These are phyloP conservation scores for Verticillium klebahnii DNA, from an alignment of 2,329 filamentous ascomycete genomes.

Conservation along the genomic window DNA sequence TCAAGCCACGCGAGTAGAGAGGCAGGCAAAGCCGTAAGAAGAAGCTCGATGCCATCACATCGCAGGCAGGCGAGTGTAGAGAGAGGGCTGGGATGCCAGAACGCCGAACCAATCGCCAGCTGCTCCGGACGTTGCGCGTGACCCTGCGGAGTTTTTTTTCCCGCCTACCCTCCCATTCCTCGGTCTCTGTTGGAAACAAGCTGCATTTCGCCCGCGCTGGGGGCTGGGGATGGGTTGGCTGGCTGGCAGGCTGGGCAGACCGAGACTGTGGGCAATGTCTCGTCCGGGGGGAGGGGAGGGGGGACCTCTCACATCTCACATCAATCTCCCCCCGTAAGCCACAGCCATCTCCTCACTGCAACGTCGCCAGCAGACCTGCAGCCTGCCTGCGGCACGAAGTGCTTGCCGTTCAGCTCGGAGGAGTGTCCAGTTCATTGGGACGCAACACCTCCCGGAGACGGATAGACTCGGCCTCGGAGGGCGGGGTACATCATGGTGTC, in stretches of 20 bases:
- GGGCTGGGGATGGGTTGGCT: not conserved
- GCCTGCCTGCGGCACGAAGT: not conserved
- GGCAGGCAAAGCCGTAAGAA: not conserved
- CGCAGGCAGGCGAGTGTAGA: not conserved
- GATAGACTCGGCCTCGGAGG: not conserved
- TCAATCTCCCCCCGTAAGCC: not conserved
- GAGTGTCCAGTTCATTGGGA: not conserved
- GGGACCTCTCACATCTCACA: not conserved
- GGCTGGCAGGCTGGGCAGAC: not conserved
- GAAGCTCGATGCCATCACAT: not conserved
- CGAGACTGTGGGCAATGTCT: not conserved
- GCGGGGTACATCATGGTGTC: not conserved
- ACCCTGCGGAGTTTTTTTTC: slow-evolving; percentile 2
- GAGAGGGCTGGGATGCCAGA: not conserved
- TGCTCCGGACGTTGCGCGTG: not conserved
- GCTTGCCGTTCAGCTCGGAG: not conserved
- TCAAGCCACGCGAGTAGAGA: not conserved
- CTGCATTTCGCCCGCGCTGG: not conserved
- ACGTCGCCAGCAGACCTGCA: not conserved
- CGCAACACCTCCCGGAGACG: not conserved
- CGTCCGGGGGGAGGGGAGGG: not conserved
- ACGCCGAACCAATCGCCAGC: not conserved
- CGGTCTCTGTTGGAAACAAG: not conserved
- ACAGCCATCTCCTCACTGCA: not conserved
- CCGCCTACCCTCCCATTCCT: not conserved